Conservation (phyloP, 257 asterid genomes). For the Solanum tacnaense region DNA sequence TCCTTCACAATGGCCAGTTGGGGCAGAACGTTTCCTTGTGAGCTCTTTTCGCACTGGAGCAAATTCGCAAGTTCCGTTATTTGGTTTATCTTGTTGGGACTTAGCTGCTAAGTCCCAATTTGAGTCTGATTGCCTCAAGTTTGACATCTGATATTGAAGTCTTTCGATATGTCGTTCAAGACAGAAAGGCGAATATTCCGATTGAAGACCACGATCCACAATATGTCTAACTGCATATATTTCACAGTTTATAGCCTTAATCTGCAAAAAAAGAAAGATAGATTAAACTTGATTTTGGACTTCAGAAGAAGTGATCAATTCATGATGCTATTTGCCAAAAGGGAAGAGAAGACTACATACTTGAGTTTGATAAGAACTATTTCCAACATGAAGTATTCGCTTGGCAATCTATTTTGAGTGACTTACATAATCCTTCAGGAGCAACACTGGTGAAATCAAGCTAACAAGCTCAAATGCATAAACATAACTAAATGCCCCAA, state of each 20-base stretch:
- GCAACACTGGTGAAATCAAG: constrained; percentile 4
- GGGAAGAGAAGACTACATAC: too few species aligned
- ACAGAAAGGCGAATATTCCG: not conserved
- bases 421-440: constrained; percentile 1
- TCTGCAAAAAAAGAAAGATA: too few species aligned
- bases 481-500: not conserved
- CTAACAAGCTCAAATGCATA: constrained; percentile 6
- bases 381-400: too few species aligned
- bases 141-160: not conserved
- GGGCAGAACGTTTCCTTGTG: not conserved
- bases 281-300: too few species aligned
- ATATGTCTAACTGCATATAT: not conserved
- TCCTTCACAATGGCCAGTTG: not conserved
- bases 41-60: too few species aligned
- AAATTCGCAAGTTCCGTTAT: too few species aligned
- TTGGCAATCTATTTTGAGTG: too few species aligned
- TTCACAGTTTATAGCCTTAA: not conserved
- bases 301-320: too few species aligned
- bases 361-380: too few species aligned
- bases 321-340: too few species aligned
- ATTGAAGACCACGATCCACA: not conserved
- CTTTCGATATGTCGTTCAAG: not conserved
- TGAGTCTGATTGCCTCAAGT: not conserved
- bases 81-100: not conserved
- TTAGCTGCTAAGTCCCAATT: not conserved